Evolutionary conservation across 2,329 filamentous ascomycete species (phyloP), one percentile per base, ranked within the genome.

Genomic region (Aspergillus sp.): DNA sequence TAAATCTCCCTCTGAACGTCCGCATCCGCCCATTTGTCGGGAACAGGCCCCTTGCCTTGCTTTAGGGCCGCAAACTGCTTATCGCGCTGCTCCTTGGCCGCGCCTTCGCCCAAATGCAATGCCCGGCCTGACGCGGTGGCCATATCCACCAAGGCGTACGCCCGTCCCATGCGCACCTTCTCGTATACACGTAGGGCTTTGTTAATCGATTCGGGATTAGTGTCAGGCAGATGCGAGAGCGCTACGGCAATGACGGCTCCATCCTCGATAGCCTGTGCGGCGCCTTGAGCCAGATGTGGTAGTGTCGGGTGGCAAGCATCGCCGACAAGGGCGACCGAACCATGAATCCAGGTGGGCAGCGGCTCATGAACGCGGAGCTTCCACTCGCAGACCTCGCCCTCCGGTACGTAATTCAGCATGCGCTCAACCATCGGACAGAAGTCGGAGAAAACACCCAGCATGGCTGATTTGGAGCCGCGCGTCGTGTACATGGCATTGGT

Each of bases 11-110:
- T 68, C 55, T 81, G 77, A 28, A 80, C 73, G 45, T 80, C 76
- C 10, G 75, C 74, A 52, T 77, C 78, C 3, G 75, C 74, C 78
- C 78, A 80, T 60, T 79, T 80, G 57, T 81, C 77, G 2, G 58
- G 57, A 4, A 57, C 56, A 17, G 61, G 64, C 4, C 66, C 64
- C 47, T 66, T 69, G 36, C 57, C 58, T 43, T 60, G 52, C 40
- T 63, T 66, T 38, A 71, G 61, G 34, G 68, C 68, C 35, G 65
- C 67, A 50, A 75, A 76, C 26, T 66, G 58, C 48, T 60, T 65
- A 39, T 76, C 72, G 7, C 72, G 55, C 50, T 74, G 69, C 43
- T 72, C 68, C 53, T 74, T 73, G 5, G 70, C 72, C 25, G 65
- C 67, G 8, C 73, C 73, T 6, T 71, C 66, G 2, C 71, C 71